Conservation (phyloP, 176 grass and related monocot species). For the Rhipidocladum racemiflorum region DNA sequence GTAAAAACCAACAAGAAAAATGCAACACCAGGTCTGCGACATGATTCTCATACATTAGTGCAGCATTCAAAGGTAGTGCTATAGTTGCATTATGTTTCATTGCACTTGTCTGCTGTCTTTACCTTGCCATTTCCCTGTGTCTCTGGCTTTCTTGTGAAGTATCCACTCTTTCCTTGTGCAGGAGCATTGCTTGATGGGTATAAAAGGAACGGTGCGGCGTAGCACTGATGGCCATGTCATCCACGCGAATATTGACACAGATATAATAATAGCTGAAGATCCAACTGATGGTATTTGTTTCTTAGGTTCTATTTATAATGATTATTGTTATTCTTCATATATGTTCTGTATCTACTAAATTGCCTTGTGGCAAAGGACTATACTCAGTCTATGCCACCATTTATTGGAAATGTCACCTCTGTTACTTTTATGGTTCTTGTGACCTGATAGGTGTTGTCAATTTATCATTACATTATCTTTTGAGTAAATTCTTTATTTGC, state of each 20-base stretch:
- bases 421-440: neutral
- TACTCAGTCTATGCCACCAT: neutral
- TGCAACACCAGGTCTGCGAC: slow-evolving; percentile 74
- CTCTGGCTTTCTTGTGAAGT: slow-evolving; percentile 26
- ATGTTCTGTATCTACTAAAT: slow-evolving; percentile 23
- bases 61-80: slow-evolving; percentile 83
- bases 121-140: neutral
- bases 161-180: slow-evolving; percentile 39
- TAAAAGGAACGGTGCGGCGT: slow-evolving; percentile 96
- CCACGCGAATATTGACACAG: slow-evolving; percentile 97
- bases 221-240: slow-evolving; percentile 98
- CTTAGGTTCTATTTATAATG: neutral
- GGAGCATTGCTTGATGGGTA: slow-evolving; percentile 99
- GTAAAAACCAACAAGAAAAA: slow-evolving; percentile 97
- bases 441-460: neutral
- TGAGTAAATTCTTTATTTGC: no score
- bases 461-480: neutral
- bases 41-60: slow-evolving; percentile 81
- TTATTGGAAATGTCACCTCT: neutral
- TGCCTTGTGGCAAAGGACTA: neutral
- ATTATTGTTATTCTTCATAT: neutral
- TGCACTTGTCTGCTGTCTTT: neutral
- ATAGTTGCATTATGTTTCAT: slow-evolving; percentile 1
- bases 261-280: slow-evolving; percentile 97
- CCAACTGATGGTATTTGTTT: slow-evolving; percentile 67